phyloP scores from a whole-genome alignment of 352 stramenopile genomes.

The Globisporangium paddicum region DNA sequence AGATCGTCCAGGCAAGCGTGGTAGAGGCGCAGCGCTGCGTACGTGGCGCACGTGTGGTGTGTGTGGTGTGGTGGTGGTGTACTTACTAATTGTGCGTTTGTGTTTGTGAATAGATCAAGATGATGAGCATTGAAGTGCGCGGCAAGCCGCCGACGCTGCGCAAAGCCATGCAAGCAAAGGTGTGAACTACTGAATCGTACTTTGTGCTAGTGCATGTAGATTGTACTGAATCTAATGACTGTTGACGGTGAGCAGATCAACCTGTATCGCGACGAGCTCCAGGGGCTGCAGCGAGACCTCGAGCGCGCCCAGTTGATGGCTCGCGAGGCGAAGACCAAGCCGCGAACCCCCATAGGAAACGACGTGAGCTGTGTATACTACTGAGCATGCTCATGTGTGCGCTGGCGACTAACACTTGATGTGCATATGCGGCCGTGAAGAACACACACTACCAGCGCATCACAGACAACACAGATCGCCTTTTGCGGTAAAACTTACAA shows the following conservation, averaged over 20 bases:
- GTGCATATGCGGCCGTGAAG: slow-evolving; percentile 11
- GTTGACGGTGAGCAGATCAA: slow-evolving; percentile 33
- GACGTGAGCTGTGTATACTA: slow-evolving; percentile 18
- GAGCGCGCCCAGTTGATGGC: slow-evolving; percentile 70
- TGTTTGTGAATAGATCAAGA: slow-evolving; percentile 49
- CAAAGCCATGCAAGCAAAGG: slow-evolving; percentile 77
- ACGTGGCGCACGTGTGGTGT: slow-evolving; percentile 4
- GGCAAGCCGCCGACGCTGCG: slow-evolving; percentile 48
- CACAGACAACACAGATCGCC: slow-evolving; percentile 55
- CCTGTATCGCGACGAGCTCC: slow-evolving; percentile 64
- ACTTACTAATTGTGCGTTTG: background rate
- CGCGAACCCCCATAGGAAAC: slow-evolving; percentile 16
- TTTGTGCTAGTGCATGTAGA: background rate
- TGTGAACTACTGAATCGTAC: background rate
- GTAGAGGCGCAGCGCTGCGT: slow-evolving; percentile 74
- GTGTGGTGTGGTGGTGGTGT: background rate
- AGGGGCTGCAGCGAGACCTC: slow-evolving; percentile 61
- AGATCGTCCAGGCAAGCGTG: slow-evolving; percentile 54
- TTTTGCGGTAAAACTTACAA: slow-evolving; percentile 32
- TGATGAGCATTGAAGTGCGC: slow-evolving; percentile 75
- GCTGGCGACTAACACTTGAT: background rate
- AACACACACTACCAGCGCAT: slow-evolving; percentile 67
- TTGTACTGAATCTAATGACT: background rate
- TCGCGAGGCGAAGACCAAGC: slow-evolving; percentile 32
- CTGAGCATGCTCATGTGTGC: background rate